These are phyloP conservation scores for Hirsutella minnesotensis DNA, from an alignment of 2,329 filamentous ascomycete species.

Conservation along the genomic window DNA sequence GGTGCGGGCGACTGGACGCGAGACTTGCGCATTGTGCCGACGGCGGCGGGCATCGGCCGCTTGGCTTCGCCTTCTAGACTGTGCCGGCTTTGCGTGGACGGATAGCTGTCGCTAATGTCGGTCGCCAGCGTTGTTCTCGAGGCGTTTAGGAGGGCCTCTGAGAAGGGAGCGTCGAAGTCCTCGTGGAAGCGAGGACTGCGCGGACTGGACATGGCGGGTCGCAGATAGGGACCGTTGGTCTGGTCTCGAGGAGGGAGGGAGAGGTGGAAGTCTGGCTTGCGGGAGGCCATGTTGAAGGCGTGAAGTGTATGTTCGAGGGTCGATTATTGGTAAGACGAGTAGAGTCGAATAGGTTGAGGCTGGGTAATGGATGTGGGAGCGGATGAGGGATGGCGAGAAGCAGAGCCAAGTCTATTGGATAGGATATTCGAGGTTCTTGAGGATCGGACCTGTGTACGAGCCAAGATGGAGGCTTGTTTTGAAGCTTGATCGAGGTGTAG, in stretches of 20 bases:
- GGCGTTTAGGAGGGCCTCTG: slow-evolving; percentile 20
- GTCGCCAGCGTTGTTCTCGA: slow-evolving; percentile 16
- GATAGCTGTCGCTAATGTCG: slow-evolving; percentile 12
- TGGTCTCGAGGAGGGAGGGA: slow-evolving; percentile 2
- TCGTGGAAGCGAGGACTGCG: slow-evolving; percentile 24
- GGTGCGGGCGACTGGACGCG: neutral
- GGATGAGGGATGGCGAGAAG: too few relatives aligned
- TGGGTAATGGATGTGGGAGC: too few relatives aligned
- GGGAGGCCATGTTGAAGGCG: slow-evolving; percentile 12
- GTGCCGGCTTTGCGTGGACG: slow-evolving; percentile 12
- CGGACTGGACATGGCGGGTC: slow-evolving; percentile 14
- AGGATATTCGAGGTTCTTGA: neutral
- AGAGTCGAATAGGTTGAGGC: too few relatives aligned
- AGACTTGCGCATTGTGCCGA: neutral
- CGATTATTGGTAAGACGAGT: too few relatives aligned
- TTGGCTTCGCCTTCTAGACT: slow-evolving; percentile 14
- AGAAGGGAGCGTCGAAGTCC: slow-evolving; percentile 27
- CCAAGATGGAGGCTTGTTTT: too few relatives aligned
- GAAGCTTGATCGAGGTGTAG: too few relatives aligned
- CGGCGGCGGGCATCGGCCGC: slow-evolving; percentile 2
- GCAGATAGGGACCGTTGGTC: slow-evolving; percentile 7
- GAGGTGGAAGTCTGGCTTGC: slow-evolving; percentile 11
- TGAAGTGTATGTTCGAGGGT: neutral
- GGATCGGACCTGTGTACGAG: too few relatives aligned
- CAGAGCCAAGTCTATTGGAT: too few relatives aligned